Evolutionary conservation across 148 eudicot genomes (phyloP).

Genomic region (Dianthus caryophyllus): DNA sequence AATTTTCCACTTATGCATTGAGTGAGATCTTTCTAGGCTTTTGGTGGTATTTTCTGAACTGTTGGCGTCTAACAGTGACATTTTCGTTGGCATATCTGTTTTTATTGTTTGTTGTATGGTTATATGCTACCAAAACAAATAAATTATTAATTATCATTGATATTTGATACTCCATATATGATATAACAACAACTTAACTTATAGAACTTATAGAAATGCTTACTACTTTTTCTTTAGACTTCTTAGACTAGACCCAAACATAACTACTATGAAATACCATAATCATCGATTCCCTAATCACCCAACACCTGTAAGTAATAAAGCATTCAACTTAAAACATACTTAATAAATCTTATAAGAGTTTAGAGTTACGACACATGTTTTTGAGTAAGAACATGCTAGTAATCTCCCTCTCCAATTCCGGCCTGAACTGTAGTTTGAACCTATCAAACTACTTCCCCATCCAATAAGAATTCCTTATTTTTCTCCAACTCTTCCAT

Average conservation of each 20-base stretch:
- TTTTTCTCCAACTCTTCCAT: constrained; percentile 85
- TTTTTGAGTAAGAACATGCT: neutral
- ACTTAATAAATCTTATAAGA: neutral
- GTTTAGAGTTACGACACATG: neutral
- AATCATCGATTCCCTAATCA: neutral
- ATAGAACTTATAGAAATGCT: neutral
- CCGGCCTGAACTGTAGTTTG: neutral
- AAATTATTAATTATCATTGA: neutral
- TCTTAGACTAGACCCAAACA: neutral
- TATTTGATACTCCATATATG: neutral
- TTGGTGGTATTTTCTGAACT: neutral
- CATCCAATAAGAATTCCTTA: constrained; percentile 63
- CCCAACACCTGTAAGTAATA: neutral
- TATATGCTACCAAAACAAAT: neutral
- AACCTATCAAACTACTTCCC: constrained; percentile 20
- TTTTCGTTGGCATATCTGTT: neutral
- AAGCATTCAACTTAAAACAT: neutral
- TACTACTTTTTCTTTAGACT: neutral
- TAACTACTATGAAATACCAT: neutral
- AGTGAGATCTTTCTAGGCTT: neutral
- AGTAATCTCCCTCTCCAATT: neutral
- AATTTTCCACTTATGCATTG: neutral
- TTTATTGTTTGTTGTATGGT: neutral
- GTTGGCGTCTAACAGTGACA: neutral
- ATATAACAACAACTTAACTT: neutral